Conservation (phyloP, 208 protist genomes). For the Crithidia thermophila region DNA sequence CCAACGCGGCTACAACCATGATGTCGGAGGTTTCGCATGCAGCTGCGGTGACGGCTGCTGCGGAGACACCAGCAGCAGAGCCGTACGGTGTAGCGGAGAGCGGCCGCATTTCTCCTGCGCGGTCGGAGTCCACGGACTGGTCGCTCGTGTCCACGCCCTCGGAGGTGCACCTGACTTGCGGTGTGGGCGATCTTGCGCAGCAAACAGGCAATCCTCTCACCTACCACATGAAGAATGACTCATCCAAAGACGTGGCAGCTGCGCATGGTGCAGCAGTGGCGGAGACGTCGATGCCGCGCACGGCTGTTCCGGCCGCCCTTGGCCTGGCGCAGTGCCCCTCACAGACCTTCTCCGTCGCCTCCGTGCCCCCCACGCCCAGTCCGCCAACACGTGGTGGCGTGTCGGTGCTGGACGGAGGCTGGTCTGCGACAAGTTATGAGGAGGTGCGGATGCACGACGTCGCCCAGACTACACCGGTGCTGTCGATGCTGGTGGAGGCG, state of each 20-base stretch:
- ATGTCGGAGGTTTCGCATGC: no score
- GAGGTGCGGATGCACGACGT: conserved; percentile 19
- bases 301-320: no score
- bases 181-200: background rate
- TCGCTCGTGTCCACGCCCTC: conserved; percentile 22
- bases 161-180: background rate
- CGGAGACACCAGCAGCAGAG: background rate
- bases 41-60: background rate
- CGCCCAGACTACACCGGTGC: background rate
- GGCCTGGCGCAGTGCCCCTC: no score
- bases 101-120: background rate
- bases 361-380: background rate
- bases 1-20: no score
- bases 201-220: background rate
- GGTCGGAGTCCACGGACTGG: conserved; percentile 8
- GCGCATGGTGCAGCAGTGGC: no score
- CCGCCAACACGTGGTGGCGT: background rate
- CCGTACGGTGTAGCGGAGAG: background rate
- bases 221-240: no score
- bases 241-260: no score
- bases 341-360: background rate
- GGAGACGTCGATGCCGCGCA: background rate
- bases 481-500: background rate
- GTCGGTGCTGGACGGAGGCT: background rate
- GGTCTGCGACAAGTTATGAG: conserved; percentile 24